A percentile compares a stretch with the other conserved stretches of the same genome.
Evolutionary conservation across 305 asterid species (phyloP).

Genomic region (Fraxinus sp.): DNA sequence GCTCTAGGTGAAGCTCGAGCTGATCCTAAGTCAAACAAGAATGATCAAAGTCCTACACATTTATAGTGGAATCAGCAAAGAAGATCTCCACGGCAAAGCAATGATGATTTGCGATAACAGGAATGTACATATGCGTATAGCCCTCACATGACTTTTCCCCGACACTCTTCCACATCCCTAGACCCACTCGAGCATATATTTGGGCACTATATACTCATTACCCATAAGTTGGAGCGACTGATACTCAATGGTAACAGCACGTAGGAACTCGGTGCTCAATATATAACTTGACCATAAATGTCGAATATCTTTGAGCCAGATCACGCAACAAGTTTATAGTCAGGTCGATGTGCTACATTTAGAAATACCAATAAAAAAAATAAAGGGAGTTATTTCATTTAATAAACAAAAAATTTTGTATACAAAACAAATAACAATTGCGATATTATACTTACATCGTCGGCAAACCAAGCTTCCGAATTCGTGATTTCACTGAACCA

Average conservation of each 20-base stretch:
- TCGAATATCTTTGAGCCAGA: too few relatives aligned
- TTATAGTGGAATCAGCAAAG: neutral
- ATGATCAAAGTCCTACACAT: too few relatives aligned
- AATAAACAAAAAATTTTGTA: neutral
- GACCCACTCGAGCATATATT: neutral
- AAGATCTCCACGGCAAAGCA: neutral
- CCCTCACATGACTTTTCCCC: too few relatives aligned
- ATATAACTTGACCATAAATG: neutral
- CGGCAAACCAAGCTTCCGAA: neutral
- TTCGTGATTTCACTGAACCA: neutral
- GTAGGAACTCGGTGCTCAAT: neutral
- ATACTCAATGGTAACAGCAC: too few relatives aligned
- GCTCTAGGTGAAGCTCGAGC: neutral
- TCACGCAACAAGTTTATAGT: too few relatives aligned
- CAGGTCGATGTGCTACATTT: too few relatives aligned
- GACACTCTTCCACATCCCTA: neutral
- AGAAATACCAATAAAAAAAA: too few relatives aligned
- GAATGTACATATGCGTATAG: neutral
- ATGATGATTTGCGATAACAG: neutral
- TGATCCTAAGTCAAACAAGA: too few relatives aligned
- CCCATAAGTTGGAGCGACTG: neutral
- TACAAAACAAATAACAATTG: too few relatives aligned
- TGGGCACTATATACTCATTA: neutral
- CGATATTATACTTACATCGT: neutral
- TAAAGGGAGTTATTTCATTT: too few relatives aligned